Evolutionary conservation across 768 basidiomycete species (phyloP).

Genomic region (Pleurotus cornucopiae): DNA sequence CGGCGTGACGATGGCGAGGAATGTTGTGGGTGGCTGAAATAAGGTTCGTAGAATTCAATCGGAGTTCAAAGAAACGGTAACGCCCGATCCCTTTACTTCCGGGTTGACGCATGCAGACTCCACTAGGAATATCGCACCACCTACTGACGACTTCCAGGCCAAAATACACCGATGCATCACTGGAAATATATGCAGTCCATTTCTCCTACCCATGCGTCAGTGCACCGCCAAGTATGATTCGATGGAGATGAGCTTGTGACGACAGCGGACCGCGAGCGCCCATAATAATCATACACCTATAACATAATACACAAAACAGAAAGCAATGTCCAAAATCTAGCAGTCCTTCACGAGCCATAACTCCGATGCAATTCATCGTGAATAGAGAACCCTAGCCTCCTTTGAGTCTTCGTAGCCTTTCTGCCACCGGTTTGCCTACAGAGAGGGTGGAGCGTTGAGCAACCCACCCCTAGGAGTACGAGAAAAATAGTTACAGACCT

Average conservation of each 20-base stretch:
- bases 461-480: too few relatives aligned
- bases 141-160: too few relatives aligned
- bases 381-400: slow-evolving; percentile 79
- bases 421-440: slow-evolving; percentile 82
- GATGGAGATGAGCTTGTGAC: too few relatives aligned
- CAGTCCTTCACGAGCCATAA: slow-evolving; percentile 4
- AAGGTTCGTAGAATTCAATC: background rate
- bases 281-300: too few relatives aligned
- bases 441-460: background rate
- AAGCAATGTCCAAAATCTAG: background rate
- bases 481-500: slow-evolving; percentile 38
- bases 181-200: too few relatives aligned
- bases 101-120: too few relatives aligned
- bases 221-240: too few relatives aligned
- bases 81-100: background rate
- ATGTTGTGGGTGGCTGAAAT: slow-evolving; percentile 8
- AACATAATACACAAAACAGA: background rate
- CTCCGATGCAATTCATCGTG: slow-evolving; percentile 56
- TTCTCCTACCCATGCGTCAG: too few relatives aligned
- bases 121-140: too few relatives aligned
- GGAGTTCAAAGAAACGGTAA: background rate
- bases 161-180: too few relatives aligned
- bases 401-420: slow-evolving; percentile 83
- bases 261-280: too few relatives aligned
- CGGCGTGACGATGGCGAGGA: background rate